phyloP scores from a whole-genome alignment of 2,329 filamentous ascomycete genomes.

The Trichoderma pleuroti region DNA sequence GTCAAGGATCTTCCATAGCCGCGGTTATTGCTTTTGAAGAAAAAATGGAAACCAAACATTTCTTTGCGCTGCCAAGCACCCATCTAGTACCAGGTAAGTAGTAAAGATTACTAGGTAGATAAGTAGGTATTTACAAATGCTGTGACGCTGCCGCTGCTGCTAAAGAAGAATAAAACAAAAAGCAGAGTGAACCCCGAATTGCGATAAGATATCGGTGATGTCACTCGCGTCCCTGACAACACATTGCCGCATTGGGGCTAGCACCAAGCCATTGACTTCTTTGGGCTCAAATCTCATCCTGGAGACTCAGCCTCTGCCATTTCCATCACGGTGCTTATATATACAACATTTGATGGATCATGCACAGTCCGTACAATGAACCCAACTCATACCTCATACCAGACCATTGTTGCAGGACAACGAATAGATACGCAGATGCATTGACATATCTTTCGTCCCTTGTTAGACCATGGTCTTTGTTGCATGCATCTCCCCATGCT shows the following conservation, averaged over 20 bases:
- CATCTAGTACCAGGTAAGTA: neutral
- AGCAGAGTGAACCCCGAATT: neutral
- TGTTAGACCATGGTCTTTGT: neutral
- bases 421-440: neutral
- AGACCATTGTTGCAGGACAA: neutral
- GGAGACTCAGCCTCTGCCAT: too few relatives aligned
- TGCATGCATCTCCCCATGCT: neutral
- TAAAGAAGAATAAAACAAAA: neutral
- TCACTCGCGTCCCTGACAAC: neutral
- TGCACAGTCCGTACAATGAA: neutral
- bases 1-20: neutral
- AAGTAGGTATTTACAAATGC: neutral
- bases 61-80: neutral
- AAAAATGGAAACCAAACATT: neutral
- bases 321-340: neutral
- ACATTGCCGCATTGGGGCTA: neutral
- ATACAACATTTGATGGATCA: too few relatives aligned
- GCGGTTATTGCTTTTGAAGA: neutral
- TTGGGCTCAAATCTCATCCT: neutral
- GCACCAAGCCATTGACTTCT: neutral
- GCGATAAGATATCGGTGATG: conserved; percentile 11
- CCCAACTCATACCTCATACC: neutral
- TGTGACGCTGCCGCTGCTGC: neutral
- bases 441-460: neutral
- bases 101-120: too few relatives aligned